A percentile compares a stretch with the other conserved stretches of the same genome.
Conservation (phyloP, 345 rosid genomes). For the Citrus inodora region DNA sequence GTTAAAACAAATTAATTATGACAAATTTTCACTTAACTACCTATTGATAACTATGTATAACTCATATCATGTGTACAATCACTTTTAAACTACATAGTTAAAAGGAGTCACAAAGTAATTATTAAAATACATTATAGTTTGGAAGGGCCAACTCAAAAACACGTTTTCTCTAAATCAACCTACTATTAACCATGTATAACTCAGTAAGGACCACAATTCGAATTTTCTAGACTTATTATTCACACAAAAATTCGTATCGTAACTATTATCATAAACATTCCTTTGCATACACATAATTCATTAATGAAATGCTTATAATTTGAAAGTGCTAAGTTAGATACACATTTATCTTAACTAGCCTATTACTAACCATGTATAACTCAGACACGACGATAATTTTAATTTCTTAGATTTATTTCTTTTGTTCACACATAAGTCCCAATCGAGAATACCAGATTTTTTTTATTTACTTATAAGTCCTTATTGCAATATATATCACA, state of each 20-base stretch:
- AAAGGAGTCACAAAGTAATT: neutral
- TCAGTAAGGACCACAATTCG: too few species aligned
- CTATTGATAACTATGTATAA: too few species aligned
- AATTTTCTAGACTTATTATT: too few species aligned
- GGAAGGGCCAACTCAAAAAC: neutral
- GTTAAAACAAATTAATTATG: neutral
- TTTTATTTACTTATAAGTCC: neutral
- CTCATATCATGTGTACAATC: too few species aligned
- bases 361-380: neutral
- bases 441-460: too few species aligned
- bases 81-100: too few species aligned
- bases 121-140: neutral
- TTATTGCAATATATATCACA: too few species aligned
- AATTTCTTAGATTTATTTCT: fast-evolving
- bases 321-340: neutral
- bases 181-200: too few species aligned
- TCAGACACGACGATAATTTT: fast-evolving
- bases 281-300: neutral
- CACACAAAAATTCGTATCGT: too few species aligned
- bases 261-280: too few species aligned
- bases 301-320: neutral
- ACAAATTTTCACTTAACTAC: too few species aligned
- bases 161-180: neutral
- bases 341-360: fast-evolving
- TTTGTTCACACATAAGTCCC: too few species aligned